Base-by-base conservation (phyloP, 2,329 filamentous ascomycete species). In the Aureobasidium sp. region DNA sequence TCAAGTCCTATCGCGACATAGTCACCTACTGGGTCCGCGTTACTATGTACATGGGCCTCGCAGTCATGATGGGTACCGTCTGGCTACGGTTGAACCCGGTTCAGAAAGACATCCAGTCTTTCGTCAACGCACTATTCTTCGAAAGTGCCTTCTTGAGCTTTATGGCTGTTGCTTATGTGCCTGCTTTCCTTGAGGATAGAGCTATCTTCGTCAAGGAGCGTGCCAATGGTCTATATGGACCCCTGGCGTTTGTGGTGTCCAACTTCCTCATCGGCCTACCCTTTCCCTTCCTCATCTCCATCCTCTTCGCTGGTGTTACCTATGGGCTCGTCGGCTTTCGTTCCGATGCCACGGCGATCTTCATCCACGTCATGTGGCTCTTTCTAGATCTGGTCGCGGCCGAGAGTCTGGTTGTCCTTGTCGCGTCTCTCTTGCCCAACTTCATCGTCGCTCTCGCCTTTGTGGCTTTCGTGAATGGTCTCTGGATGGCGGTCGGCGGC, bases 401-500 rank as follows among this genome's bases (percentile, higher is more conserved):
- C 14, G 90, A 94, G 73, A 87, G 87, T 1, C 82, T 94, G 0
- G 89, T 94, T 21, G 88, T 95, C 1, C 77, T 95, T 9, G 77
- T 93, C 11, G 83, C 85, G 0, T 83, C 82, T 1, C 71, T 93
- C 1, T 85, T 90, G 66, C 89, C 89, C 0, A 86, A 85, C 63
- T 95, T 94, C 66, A 89, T 94, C 45, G 82, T 92, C 48, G 79
- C 88, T 0, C 82, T 95, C 0, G 89, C 90, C 0, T 77, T 90
- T 2, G 88, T 88, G 0, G 90, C 90, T 0, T 94, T 95, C 68
- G 87, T 88, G 14, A 95, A 95, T 73, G 90, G 90, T 0, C 77
- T 95, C 5, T 95, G 90, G 90, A 94, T 94, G 90, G 85, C 82
- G 44, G 88, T 92, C 1, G 84, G 85, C 55, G 90, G 90, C 0